Evolutionary conservation across 176 grass and related monocot species (phyloP).

Genomic region (Ampelocalamus luodianensis): DNA sequence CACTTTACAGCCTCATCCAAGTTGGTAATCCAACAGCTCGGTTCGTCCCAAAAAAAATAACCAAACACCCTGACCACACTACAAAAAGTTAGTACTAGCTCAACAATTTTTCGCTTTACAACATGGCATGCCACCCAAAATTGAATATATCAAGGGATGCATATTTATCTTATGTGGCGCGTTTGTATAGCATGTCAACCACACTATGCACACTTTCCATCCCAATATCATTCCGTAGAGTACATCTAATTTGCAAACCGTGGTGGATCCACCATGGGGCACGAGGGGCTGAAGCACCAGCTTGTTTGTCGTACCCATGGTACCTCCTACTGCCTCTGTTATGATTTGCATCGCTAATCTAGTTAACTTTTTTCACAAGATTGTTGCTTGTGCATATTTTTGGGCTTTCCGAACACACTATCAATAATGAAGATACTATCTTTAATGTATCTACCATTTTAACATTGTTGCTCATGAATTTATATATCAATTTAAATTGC

Average conservation of each 20-base stretch:
- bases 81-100: conserved; percentile 11
- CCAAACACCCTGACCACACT: conserved; percentile 38
- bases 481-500: no score
- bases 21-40: conserved; percentile 44
- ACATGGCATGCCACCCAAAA: conserved; percentile 46
- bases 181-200: conserved; percentile 5
- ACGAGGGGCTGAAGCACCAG: no score
- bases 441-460: no score
- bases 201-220: not conserved
- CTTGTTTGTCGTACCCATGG: no score
- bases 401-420: no score
- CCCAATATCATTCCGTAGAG: not conserved
- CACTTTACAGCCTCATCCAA: conserved; percentile 53
- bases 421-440: no score
- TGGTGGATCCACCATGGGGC: no score
- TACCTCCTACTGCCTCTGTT: no score
- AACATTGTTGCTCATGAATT: no score
- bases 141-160: not conserved
- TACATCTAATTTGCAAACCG: not conserved
- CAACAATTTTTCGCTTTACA: conserved; percentile 50
- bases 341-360: no score
- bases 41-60: conserved; percentile 44
- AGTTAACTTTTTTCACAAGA: no score
- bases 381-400: no score
- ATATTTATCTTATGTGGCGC: not conserved